Base-by-base conservation (phyloP, 805 yeast genomes). In the Monosporozyma solicola region DNA sequence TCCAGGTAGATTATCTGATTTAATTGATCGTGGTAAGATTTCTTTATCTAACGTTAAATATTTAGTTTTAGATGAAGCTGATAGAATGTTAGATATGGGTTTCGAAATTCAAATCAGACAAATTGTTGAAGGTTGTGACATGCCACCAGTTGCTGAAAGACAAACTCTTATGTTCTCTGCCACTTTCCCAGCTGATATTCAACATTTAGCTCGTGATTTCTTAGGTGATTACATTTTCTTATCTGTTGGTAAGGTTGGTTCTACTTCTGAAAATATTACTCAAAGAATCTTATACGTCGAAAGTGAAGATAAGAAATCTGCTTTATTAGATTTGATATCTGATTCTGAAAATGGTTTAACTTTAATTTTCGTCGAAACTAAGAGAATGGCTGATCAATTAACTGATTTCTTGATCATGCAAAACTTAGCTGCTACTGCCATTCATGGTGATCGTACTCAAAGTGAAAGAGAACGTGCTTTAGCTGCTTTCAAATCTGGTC, bases 31-130 rank as follows among this genome's bases (percentile, higher is more conserved):
- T 78, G 97, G 97, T 67, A 78, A 83, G 65, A 87, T 94, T 63
- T 90, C 97, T 47, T 79, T 94, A 68, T 79, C 82, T 60, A 89
- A 87, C 74, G 89, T 92, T 74, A 89, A 87, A 72, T 94, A 88
- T 74, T 81, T 94, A 71, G 97, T 94, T 51, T 80, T 94, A 62
- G 99, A 92, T 75, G 99, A 92, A 80, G 99, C 99, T 68, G 99
- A 94, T 76, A 88, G 99, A 79, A 94, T 94, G 99, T 84, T 94
- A 76, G 99, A 94, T 83, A 94, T 94, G 98, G 99, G 99, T 81
- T 94, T 94, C 77, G 99, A 94, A 79, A 97, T 97, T 60, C 99
- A 94, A 80, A 94, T 94, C 70, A 88, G 99, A 82, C 87, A 90
- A 72, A 92, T 94, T 68, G 99, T 94, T 57, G 95, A 92, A 74